phyloP scores from a whole-genome alignment of 2,329 filamentous ascomycete species.

The Neofusicoccum cordaticola region DNA sequence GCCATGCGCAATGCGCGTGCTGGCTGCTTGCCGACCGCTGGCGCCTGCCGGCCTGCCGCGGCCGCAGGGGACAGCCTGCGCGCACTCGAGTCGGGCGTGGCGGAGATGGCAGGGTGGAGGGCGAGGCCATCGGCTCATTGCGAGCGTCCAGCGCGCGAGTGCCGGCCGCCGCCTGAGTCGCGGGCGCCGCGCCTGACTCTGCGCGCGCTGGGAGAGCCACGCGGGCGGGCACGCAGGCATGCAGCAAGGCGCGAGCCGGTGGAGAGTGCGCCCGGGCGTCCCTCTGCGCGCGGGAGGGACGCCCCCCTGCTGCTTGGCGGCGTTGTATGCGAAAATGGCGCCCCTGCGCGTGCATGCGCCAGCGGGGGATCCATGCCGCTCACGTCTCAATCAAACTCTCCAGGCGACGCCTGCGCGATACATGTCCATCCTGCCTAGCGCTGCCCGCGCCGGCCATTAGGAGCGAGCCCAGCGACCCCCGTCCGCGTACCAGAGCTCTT shows the following conservation, averaged over 20 bases:
- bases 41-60: neutral
- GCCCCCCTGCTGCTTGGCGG: constrained; percentile 7
- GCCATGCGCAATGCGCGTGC: neutral
- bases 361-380: neutral
- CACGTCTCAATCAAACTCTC: constrained; percentile 17
- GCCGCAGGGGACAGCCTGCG: neutral
- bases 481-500: constrained; percentile 10
- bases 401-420: constrained; percentile 14
- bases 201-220: neutral
- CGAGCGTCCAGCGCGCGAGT: neutral
- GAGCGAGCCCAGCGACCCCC: constrained; percentile 16
- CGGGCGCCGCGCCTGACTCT: neutral
- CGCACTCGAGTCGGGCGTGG: neutral
- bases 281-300: constrained; percentile 1
- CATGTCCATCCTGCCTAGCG: constrained; percentile 10
- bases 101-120: constrained; percentile 1
- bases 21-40: neutral
- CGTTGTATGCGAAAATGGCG: neutral
- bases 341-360: constrained; percentile 1
- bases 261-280: constrained; percentile 1
- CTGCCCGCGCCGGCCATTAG: constrained; percentile 9
- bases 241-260: neutral
- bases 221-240: neutral
- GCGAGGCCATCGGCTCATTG: neutral
- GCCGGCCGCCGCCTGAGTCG: neutral